phyloP scores from a whole-genome alignment of 1,284 basidiomycete species.

The Cryptococcus maquisensis region DNA sequence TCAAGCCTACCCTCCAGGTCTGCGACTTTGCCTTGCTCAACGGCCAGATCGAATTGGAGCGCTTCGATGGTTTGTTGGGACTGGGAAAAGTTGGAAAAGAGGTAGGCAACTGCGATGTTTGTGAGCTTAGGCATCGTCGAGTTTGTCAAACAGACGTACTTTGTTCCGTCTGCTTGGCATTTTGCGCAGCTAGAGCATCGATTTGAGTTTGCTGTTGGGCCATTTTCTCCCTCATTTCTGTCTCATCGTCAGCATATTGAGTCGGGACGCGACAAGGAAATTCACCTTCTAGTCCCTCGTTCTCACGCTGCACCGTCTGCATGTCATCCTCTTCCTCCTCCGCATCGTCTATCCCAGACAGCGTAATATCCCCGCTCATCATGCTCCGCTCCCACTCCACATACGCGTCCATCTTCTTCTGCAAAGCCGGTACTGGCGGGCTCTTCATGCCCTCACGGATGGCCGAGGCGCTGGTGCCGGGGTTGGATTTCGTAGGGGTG shows the following conservation, averaged over 20 bases:
- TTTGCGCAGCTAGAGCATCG: neutral
- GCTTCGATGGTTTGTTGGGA: neutral
- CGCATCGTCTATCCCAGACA: neutral
- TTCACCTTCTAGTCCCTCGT: neutral
- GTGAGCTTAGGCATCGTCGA: too few relatives aligned
- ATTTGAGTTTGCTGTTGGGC: neutral
- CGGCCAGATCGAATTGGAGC: neutral
- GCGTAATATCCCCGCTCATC: neutral
- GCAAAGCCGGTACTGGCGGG: neutral
- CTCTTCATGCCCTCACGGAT: neutral
- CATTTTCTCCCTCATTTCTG: neutral
- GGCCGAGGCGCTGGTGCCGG: neutral
- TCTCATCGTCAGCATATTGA: neutral
- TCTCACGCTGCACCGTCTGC: neutral
- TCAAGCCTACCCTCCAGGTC: neutral
- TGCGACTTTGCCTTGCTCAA: neutral
- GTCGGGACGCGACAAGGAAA: neutral
- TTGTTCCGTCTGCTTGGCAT: neutral
- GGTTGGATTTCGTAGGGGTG: neutral
- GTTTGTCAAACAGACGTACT: neutral
- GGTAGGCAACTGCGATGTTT: neutral
- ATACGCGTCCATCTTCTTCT: neutral
- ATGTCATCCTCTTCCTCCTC: neutral
- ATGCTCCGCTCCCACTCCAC: conserved; percentile 1
- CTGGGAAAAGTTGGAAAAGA: neutral